phyloP scores from a whole-genome alignment of 108 stramenopile genomes.

The Schizochytrium sp. region DNA sequence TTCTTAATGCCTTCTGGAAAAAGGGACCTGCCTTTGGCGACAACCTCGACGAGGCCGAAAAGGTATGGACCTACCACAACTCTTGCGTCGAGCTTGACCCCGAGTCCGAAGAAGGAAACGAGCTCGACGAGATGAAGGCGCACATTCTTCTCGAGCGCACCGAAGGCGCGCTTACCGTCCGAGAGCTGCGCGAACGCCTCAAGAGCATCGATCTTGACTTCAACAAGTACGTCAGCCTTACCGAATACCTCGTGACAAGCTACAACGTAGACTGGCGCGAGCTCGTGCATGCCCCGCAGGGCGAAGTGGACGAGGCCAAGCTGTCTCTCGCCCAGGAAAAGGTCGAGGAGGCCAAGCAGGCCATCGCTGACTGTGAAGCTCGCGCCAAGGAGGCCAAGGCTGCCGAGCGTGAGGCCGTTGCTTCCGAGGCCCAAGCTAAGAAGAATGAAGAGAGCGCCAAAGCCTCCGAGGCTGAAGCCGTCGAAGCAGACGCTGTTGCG shows the following conservation, averaged over 20 bases:
- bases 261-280: background rate
- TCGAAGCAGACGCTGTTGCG: background rate
- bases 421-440: background rate
- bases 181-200: background rate
- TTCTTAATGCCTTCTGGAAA: constrained; percentile 15
- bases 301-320: background rate
- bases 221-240: background rate
- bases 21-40: background rate
- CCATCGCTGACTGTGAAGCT: background rate
- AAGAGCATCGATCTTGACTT: constrained; percentile 8
- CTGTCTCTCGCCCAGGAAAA: background rate
- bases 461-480: background rate
- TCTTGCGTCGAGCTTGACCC: background rate
- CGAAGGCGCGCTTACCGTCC: background rate
- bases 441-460: background rate
- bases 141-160: background rate
- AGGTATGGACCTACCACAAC: background rate
- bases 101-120: background rate
- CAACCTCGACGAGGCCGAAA: background rate
- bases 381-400: background rate
- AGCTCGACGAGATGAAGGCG: background rate
- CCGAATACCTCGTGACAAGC: background rate
- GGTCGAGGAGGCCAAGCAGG: constrained; percentile 7
- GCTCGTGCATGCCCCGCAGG: constrained; percentile 11
- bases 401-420: background rate